Base-by-base conservation (phyloP, 805 yeast species). In the Cyberlindnera mrakii region DNA sequence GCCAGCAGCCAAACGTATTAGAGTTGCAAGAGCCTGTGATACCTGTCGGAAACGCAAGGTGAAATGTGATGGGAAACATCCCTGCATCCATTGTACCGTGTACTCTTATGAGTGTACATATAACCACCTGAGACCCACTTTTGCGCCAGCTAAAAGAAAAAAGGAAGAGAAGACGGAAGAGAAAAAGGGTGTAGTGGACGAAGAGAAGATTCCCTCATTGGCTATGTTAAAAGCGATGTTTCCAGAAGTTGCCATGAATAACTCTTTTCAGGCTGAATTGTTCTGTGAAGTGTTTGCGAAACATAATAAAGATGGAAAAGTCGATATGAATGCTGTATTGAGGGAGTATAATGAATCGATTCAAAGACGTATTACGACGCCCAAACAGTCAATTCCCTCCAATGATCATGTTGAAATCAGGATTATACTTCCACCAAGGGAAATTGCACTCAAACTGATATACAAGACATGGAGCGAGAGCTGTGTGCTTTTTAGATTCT, bases 1-100 rank as follows among this genome's bases (percentile, higher is more conserved):
- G 48, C 42, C 51, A 51, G 20, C 35, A 15, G 32, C 37, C 30
- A 81, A 80, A 55, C 66, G 86, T 23, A 67, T 77, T 49, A 63
- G 90, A 39, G 90, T 82, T 25, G 71, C 85, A 1, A 64, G 86
- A 44, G 91, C 91, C 3, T 84, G 93, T 56, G 85, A 80, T 51
- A 77, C 74, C 41, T 84, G 93, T 58, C 71, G 90, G 15, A 74
- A 72, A 56, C 82, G 84, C 57, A 85, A 85, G 57, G 90, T 85
- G 43, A 84, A 83, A 58, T 85, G 95, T 63, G 93, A 85, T 55
- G 91, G 91, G 6, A 80, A 80, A 54, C 87, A 80, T 55, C 95
- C 93, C 1, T 85, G 91, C 62, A 80, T 83, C 35, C 91, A 84
- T 58, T 89, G 96, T 59, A 84, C 96, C 1, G 96, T 87, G 1